phyloP scores from a whole-genome alignment of 1,139 yeast species.

The Pichia sp. region DNA sequence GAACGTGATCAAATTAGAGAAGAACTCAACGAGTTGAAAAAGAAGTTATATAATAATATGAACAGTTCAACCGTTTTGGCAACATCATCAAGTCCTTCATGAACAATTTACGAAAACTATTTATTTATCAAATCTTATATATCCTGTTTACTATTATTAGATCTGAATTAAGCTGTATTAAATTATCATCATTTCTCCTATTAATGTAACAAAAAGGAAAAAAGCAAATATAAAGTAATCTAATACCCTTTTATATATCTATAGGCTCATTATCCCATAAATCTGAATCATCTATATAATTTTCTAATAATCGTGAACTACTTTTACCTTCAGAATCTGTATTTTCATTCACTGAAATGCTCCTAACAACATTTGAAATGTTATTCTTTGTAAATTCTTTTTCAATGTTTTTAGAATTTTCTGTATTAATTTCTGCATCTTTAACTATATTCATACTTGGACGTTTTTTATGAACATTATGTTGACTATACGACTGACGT shows the following conservation, averaged over 20 bases:
- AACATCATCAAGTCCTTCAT: background rate
- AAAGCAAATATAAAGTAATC: background rate
- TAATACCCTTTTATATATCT: conserved; percentile 6
- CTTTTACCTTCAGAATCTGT: background rate
- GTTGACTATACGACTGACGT: conserved; percentile 25
- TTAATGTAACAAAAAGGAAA: background rate
- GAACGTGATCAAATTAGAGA: conserved; percentile 79
- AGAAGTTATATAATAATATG: conserved; percentile 31
- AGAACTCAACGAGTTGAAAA: conserved; percentile 52
- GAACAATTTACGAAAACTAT: background rate
- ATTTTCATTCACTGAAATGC: conserved; percentile 3
- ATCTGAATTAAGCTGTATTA: background rate
- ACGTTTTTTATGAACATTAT: conserved; percentile 16
- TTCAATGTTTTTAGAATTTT: background rate
- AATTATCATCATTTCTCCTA: background rate
- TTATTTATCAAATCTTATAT: too few relatives aligned
- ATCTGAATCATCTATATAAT: conserved; percentile 10
- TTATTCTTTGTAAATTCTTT: conserved; percentile 4
- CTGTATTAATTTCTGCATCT: too few relatives aligned
- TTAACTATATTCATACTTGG: conserved; percentile 5
- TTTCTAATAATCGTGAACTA: background rate
- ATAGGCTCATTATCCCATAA: conserved; percentile 15
- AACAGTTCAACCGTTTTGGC: background rate
- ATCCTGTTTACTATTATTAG: background rate
- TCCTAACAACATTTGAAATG: conserved; percentile 2